Evolutionary conservation across 23 red algal species (phyloP), one percentile per base, ranked within the genome.

Genomic region (Pyropia yezoensis): DNA sequence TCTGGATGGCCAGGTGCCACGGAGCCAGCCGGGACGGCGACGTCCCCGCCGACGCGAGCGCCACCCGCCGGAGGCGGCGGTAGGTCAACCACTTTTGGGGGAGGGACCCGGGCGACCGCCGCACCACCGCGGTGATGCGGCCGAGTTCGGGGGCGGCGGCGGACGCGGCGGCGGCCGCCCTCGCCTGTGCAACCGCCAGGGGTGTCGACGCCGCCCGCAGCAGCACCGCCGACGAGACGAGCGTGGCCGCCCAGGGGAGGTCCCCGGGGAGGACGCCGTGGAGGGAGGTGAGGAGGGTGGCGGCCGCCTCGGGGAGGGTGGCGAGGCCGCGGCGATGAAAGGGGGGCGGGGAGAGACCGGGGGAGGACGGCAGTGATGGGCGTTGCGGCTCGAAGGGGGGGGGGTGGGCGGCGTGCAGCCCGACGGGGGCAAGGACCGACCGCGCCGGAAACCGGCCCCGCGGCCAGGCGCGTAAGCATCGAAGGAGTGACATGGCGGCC

Each of bases 51-150:
- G 79, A 74, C 18, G 68, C 59, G 60, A 84, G 54, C 19, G 69
- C 62, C 18, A 84, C n/a, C 39, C 16, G 15, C 39, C 69, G 68
- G 0, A 84, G 70, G 33, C 69, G 79, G 18, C 79, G 79, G 56
- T 66, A 84, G 50, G 79, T 65, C 15, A 24, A 18, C 33, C 66
- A 84, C 63, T 84, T 84, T 49, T 84, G 79, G 19, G 67, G 33
- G 55, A 84, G 57, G 3, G 67, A 65, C 27, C 79, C 79, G 7
- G 79, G 79, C 19, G 79, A 29, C 24, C 30, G 52, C 13, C 79
- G 79, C 32, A 84, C 67, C 16, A 73, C 73, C 45, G 65, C 62
- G 30, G 73, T 68, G 28, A 84, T 73, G 22, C 68, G 66, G 65
- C 39, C 59, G 30, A 73, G 68, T 57, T 84, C 79, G 55, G 39